Conservation (phyloP, 257 asterid genomes). For the Solanum gandarillasii region DNA sequence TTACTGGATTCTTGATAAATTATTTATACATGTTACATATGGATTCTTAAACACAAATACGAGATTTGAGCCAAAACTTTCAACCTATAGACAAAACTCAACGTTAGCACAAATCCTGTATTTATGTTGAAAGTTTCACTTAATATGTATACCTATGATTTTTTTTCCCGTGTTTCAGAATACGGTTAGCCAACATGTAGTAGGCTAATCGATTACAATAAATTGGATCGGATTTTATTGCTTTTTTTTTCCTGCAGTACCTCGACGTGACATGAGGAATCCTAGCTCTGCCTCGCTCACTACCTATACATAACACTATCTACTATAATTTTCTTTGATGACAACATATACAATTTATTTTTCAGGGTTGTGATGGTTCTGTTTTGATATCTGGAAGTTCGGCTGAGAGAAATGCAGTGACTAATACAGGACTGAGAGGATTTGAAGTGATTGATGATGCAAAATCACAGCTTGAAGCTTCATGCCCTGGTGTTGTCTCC, state of each 20-base stretch:
- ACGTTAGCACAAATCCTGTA: not conserved
- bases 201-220: too few species aligned
- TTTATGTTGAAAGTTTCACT: not conserved
- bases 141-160: too few species aligned
- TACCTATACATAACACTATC: not conserved
- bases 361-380: slow-evolving; percentile 64
- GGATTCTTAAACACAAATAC: not conserved
- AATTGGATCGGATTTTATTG: too few species aligned
- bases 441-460: slow-evolving; percentile 60
- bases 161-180: too few species aligned
- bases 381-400: slow-evolving; percentile 34
- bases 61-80: not conserved
- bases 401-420: slow-evolving; percentile 36
- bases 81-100: not conserved
- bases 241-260: too few species aligned
- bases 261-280: too few species aligned
- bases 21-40: not conserved
- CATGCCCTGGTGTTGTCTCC: slow-evolving; percentile 52
- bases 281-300: too few species aligned
- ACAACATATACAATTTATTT: not conserved
- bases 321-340: not conserved
- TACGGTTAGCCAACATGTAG: too few species aligned
- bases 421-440: slow-evolving; percentile 48
- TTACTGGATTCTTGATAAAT: not conserved
- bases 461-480: slow-evolving; percentile 40